These are phyloP conservation scores for Fomitopsis pinicola DNA, from an alignment of 1,284 basidiomycete species.

Conservation along the genomic window DNA sequence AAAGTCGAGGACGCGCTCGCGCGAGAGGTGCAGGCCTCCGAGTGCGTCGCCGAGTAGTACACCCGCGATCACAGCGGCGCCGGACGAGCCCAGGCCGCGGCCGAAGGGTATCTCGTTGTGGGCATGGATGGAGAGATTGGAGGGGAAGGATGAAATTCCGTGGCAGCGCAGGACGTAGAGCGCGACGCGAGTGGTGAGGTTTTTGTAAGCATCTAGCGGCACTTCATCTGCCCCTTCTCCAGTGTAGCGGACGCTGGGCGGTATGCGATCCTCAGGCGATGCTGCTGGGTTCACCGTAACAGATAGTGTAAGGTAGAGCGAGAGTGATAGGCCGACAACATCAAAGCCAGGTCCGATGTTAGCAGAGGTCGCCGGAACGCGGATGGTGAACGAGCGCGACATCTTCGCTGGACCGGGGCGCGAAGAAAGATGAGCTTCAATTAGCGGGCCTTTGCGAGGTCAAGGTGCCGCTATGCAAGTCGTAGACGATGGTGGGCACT, in stretches of 20 bases:
- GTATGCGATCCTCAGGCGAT: slow-evolving; percentile 28
- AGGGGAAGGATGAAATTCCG: slow-evolving; percentile 71
- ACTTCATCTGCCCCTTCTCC: slow-evolving; percentile 91
- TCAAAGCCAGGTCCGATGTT: slow-evolving; percentile 99
- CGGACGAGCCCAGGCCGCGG: slow-evolving; percentile 94
- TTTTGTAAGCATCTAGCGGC: slow-evolving; percentile 94
- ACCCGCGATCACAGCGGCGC: slow-evolving; percentile 96
- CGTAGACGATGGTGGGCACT: background rate
- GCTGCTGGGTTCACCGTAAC: slow-evolving; percentile 46
- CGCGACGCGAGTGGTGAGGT: slow-evolving; percentile 96
- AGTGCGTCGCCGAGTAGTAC: slow-evolving; percentile 87
- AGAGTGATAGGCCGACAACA: slow-evolving; percentile 95
- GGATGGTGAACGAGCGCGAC: slow-evolving; percentile 54
- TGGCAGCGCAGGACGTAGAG: slow-evolving; percentile 95
- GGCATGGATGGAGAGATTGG: slow-evolving; percentile 68
- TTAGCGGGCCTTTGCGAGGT: background rate
- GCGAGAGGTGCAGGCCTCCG: slow-evolving; percentile 69
- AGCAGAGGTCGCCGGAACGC: slow-evolving; percentile 93
- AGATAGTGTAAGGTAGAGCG: slow-evolving; percentile 78
- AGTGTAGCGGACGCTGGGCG: slow-evolving; percentile 74
- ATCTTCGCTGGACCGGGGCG: background rate
- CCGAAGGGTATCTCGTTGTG: slow-evolving; percentile 98
- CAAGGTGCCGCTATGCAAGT: background rate
- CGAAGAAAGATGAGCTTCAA: too few species aligned
- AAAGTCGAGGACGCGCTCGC: slow-evolving; percentile 84